Evolutionary conservation across 345 rosid species (phyloP), one percentile per base, ranked within the genome.

Genomic region (Physaria fendleri): DNA sequence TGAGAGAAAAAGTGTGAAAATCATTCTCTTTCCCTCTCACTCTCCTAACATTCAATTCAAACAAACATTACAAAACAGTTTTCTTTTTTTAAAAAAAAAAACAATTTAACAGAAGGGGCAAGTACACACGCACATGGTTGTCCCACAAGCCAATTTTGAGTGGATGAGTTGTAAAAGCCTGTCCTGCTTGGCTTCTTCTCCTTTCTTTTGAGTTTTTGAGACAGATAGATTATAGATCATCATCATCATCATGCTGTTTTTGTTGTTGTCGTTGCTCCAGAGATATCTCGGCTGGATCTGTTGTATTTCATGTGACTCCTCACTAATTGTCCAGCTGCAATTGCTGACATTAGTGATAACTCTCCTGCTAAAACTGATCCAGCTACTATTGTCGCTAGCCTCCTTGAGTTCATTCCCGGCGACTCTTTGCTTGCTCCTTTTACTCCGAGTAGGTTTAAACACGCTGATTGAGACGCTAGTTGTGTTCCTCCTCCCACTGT

Each of bases 401-500:
- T 76, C 72, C 87, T 76, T 7, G 96, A 71, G 56, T 88, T 83
- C 53, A 85, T 73, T 32, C 96, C 96, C 2, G 96, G 82, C 3
- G 77, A 52, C 59, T 83, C 94, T 56, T 22, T 69, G 69, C 67
- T 83, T 8, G 96, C 83, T 20, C 90, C 96, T 76, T 83, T 88
- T 6, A 85, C 87, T 8, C 96, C 90, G 0, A 88, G 84, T 30
- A 88, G 48, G 62, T 85, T 88, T 65, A 88, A 68, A 71, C 96
- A 88, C 2, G 94, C 96, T 8, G 96, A 83, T 66, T 88, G 96
- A 3, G 96, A 81, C 43, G 90, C 88, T 1, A 88, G 88, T 52
- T 88, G 96, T 37, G 96, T 88, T 35, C 96, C 96, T 4, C 96
- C 96, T 50, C 96, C 96, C 8, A 88, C 84, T 13, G 96, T 85